Conservation (phyloP, 1,284 basidiomycete species). For the Gymnopus androsaceus region DNA sequence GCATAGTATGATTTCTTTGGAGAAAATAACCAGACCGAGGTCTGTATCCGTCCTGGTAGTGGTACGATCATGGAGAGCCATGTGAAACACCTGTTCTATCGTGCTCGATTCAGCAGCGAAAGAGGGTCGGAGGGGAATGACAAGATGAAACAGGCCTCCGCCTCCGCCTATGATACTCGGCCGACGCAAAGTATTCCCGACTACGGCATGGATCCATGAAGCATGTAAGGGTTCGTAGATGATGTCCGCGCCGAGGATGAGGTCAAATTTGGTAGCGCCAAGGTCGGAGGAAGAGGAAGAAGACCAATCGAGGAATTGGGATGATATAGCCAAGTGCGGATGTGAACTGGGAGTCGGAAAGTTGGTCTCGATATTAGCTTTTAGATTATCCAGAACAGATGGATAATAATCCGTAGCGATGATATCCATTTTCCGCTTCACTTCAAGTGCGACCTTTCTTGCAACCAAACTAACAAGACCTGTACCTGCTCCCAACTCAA, state of each 20-base stretch:
- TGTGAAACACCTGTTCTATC: conserved; percentile 57
- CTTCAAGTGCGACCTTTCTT: conserved; percentile 46
- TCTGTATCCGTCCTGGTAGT: background rate
- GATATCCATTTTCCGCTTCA: conserved; percentile 40
- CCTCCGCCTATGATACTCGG: no score
- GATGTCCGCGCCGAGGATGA: conserved; percentile 76
- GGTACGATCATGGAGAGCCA: background rate
- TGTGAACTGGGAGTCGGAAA: conserved; percentile 35
- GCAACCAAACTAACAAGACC: conserved; percentile 78
- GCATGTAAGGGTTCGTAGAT: conserved; percentile 74
- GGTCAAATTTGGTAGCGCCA: conserved; percentile 48
- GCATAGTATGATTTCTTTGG: conserved; percentile 56
- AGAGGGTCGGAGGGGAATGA: conserved; percentile 72
- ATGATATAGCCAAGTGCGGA: background rate
- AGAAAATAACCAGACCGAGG: conserved; percentile 40
- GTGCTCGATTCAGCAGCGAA: conserved; percentile 61
- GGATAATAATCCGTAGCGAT: conserved; percentile 83
- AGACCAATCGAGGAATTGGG: conserved; percentile 65
- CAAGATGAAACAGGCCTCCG: conserved; percentile 58
- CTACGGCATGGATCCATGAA: conserved; percentile 59
- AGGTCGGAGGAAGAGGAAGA: conserved; percentile 33
- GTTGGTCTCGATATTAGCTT: conserved; percentile 66
- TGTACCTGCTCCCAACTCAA: conserved; percentile 89
- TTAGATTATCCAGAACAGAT: conserved; percentile 73
- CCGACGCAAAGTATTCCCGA: conserved; percentile 53